These are phyloP conservation scores for Chlorella sp. DNA, from an alignment of 139 green algal genomes.

Conservation along the genomic window DNA sequence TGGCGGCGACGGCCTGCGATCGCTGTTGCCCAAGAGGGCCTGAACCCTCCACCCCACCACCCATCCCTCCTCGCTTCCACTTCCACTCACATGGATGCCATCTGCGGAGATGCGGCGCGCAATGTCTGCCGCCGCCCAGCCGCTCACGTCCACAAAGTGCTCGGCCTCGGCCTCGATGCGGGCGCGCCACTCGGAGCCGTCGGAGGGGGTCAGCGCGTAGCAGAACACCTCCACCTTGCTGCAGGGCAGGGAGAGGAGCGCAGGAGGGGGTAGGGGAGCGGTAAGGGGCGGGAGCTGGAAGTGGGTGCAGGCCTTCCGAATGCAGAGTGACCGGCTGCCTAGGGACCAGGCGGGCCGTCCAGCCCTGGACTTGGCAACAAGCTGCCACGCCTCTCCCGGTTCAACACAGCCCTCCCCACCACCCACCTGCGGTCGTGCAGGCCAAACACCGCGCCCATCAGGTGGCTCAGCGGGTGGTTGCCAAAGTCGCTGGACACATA, in stretches of 20 bases:
- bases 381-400: too few species aligned
- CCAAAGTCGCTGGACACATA: constrained; percentile 94
- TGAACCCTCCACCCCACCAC: too few species aligned
- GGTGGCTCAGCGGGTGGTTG: constrained; percentile 92
- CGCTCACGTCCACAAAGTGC: constrained; percentile 85
- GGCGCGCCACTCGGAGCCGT: constrained; percentile 80
- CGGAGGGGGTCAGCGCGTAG: constrained; percentile 84
- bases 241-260: not conserved
- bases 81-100: constrained; percentile 71
- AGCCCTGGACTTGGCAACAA: too few species aligned
- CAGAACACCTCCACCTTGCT: constrained; percentile 82
- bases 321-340: too few species aligned
- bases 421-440: constrained; percentile 74
- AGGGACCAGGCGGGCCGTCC: too few species aligned
- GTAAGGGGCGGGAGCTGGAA: not conserved
- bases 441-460: constrained; percentile 94
- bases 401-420: too few species aligned
- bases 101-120: constrained; percentile 75
- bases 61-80: too few species aligned
- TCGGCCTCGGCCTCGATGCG: constrained; percentile 82
- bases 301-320: too few species aligned
- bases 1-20: too few species aligned
- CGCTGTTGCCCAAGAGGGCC: too few species aligned
- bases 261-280: not conserved
- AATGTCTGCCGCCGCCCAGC: constrained; percentile 58